phyloP scores from a whole-genome alignment of 2,329 filamentous ascomycete genomes.

The Trichoderma arundinaceum region DNA sequence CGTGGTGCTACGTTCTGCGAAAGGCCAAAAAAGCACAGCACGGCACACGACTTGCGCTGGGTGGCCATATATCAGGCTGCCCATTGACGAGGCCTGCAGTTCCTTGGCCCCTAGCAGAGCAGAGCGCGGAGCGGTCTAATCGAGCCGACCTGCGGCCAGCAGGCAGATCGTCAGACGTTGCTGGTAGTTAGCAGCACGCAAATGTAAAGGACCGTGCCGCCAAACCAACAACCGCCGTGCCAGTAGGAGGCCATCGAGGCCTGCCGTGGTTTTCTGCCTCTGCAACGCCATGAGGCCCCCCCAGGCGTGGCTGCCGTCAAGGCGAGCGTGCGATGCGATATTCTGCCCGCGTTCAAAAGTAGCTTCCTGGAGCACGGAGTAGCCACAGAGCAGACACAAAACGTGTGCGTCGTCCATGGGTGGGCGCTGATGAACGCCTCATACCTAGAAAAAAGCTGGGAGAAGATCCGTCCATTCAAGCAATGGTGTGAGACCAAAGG shows the following conservation, averaged over 20 bases:
- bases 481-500: slow-evolving; percentile 48
- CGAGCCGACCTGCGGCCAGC: neutral
- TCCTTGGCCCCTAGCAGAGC: neutral
- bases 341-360: neutral
- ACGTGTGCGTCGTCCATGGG: slow-evolving; percentile 24
- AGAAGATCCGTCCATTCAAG: slow-evolving; percentile 48
- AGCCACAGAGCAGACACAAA: slow-evolving; percentile 9
- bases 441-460: slow-evolving; percentile 41
- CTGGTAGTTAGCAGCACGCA: neutral
- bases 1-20: slow-evolving; percentile 1
- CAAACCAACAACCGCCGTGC: neutral
- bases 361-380: neutral
- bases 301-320: neutral
- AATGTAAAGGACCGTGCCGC: neutral
- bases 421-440: slow-evolving; percentile 41
- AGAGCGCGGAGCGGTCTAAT: slow-evolving; percentile 1
- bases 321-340: neutral
- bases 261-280: neutral
- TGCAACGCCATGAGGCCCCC: neutral
- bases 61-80: neutral
- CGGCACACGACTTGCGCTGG: slow-evolving; percentile 13
- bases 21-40: neutral
- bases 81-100: neutral
- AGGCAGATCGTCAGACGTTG: neutral
- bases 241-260: slow-evolving; percentile 4